Conservation (phyloP, 2,329 filamentous ascomycete genomes). For the Aspergillus glaucus region DNA sequence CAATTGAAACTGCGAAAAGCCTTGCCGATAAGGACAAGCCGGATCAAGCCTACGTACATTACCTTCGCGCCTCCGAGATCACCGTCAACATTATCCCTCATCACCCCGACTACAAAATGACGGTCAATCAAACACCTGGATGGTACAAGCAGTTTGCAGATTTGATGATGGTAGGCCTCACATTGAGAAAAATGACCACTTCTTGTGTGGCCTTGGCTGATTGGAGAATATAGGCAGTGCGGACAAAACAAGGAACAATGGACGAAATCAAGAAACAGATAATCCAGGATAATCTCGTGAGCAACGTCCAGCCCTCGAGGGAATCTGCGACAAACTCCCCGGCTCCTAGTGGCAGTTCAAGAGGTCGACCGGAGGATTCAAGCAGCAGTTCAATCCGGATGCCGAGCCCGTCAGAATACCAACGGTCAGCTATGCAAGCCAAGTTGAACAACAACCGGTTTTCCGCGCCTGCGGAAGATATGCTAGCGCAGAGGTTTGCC, state of each 20-base stretch:
- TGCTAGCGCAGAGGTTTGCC: slow-evolving; percentile 38
- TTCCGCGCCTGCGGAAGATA: slow-evolving; percentile 27
- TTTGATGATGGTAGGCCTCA: slow-evolving; percentile 39
- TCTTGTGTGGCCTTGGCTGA: slow-evolving; percentile 4
- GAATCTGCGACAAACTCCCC: slow-evolving; percentile 6
- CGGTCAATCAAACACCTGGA: slow-evolving; percentile 50
- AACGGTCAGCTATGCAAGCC: slow-evolving; percentile 16
- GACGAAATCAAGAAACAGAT: slow-evolving; percentile 37
- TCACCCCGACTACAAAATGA: slow-evolving; percentile 65
- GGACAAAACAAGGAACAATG: slow-evolving; percentile 38
- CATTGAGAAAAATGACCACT: not conserved
- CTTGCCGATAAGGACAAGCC: slow-evolving; percentile 38
- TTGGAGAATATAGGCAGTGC: slow-evolving; percentile 22
- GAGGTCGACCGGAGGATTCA: slow-evolving; percentile 19
- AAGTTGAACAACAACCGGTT: slow-evolving; percentile 15
- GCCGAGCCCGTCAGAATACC: slow-evolving; percentile 37
- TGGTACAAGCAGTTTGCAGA: slow-evolving; percentile 46
- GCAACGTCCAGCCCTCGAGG: slow-evolving; percentile 21
- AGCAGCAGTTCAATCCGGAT: slow-evolving; percentile 24
- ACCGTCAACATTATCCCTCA: slow-evolving; percentile 67
- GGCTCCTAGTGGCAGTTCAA: slow-evolving; percentile 6
- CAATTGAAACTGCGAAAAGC: slow-evolving; percentile 27
- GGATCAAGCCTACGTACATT: slow-evolving; percentile 75
- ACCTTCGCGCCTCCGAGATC: slow-evolving; percentile 74
- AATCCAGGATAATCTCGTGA: slow-evolving; percentile 30